phyloP scores from a whole-genome alignment of 2,329 filamentous ascomycete genomes.

The Cadophora sp. region DNA sequence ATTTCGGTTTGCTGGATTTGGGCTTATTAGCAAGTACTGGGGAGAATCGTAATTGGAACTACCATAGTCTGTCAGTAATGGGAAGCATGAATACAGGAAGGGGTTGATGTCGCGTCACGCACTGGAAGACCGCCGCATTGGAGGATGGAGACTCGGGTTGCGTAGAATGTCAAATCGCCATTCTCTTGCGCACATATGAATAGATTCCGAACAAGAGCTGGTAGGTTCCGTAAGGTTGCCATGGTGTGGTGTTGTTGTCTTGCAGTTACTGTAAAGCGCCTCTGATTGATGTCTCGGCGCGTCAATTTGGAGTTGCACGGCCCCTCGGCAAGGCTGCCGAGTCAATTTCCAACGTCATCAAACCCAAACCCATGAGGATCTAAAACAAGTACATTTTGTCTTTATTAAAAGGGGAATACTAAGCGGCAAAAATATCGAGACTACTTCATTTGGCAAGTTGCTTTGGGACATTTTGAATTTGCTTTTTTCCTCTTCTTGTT shows the following conservation, averaged over 20 bases:
- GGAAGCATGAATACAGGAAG: not conserved
- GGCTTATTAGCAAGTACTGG: slow-evolving; percentile 73
- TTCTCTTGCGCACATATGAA: slow-evolving; percentile 41
- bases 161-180: slow-evolving; percentile 42
- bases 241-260: slow-evolving; percentile 24
- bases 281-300: not conserved
- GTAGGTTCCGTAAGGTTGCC: slow-evolving; percentile 35
- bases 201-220: slow-evolving; percentile 39
- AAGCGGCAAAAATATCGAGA: too few relatives aligned
- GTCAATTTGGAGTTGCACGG: not conserved
- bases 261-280: not conserved
- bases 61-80: slow-evolving; percentile 15
- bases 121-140: slow-evolving; percentile 41
- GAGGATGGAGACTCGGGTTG: slow-evolving; percentile 42
- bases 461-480: too few relatives aligned
- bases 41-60: slow-evolving; percentile 79
- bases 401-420: not conserved
- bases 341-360: slow-evolving; percentile 1
- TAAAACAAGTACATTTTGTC: not conserved
- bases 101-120: slow-evolving; percentile 19
- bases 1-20: slow-evolving; percentile 49
- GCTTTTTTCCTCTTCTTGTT: too few relatives aligned
- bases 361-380: too few relatives aligned
- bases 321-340: not conserved
- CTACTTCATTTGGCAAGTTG: too few relatives aligned